These are phyloP conservation scores for Fusarium piperis DNA, from an alignment of 2,329 filamentous ascomycete genomes.

Conservation along the genomic window DNA sequence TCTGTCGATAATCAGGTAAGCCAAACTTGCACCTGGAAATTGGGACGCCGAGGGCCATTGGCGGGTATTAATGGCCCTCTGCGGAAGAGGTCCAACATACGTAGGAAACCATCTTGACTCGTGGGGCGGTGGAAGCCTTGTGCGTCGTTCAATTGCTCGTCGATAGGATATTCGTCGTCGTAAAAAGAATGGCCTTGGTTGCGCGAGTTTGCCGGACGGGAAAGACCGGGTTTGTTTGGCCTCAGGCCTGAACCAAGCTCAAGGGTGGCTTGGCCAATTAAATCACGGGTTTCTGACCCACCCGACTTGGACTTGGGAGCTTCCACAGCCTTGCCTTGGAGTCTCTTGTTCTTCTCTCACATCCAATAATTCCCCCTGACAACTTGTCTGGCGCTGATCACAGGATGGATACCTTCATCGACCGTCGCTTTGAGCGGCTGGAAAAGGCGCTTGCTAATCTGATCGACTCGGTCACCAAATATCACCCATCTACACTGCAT, in stretches of 20 bases:
- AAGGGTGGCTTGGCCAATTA: background rate
- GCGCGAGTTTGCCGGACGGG: constrained; percentile 49
- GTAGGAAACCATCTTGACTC: constrained; percentile 53
- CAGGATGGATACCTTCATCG: constrained; percentile 70
- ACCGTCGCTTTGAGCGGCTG: constrained; percentile 71
- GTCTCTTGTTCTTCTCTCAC: background rate
- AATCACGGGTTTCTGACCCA: constrained; percentile 6
- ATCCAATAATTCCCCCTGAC: background rate
- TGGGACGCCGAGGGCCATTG: constrained; percentile 20
- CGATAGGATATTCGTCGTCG: constrained; percentile 39
- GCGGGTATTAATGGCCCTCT: background rate
- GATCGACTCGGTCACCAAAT: constrained; percentile 83
- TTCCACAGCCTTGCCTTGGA: constrained; percentile 24
- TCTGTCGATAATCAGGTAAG: constrained; percentile 53
- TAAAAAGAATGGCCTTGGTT: constrained; percentile 39
- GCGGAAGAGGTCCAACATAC: constrained; percentile 42
- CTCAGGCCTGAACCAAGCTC: constrained; percentile 44
- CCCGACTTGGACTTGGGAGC: constrained; percentile 29
- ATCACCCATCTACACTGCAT: constrained; percentile 76
- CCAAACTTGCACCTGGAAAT: constrained; percentile 4
- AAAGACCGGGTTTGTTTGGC: constrained; percentile 48
- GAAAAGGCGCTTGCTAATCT: constrained; percentile 74
- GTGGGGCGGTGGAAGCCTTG: constrained; percentile 44
- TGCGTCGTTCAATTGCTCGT: constrained; percentile 51
- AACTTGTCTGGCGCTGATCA: background rate